phyloP scores from a whole-genome alignment of 2,329 filamentous ascomycete species.

The Gaeumannomyces tritici region DNA sequence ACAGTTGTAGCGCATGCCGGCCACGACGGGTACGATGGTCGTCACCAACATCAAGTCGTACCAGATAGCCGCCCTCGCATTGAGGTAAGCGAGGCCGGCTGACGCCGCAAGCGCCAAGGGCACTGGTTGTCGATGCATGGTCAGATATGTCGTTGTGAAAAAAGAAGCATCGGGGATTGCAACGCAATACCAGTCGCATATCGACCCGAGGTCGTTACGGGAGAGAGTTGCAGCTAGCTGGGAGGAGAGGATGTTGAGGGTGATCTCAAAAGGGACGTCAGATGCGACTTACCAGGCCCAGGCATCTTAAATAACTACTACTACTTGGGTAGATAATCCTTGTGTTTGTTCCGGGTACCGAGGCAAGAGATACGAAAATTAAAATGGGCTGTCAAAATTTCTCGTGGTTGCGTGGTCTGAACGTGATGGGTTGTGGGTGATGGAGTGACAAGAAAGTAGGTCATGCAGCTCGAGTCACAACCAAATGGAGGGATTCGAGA shows the following conservation, averaged over 20 bases:
- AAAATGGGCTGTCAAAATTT: background rate
- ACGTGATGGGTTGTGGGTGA: background rate
- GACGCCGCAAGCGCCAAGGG: constrained; percentile 46
- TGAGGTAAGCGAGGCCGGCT: constrained; percentile 66
- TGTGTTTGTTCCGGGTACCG: background rate
- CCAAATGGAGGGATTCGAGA: too few species aligned
- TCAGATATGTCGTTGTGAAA: background rate
- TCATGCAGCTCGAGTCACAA: background rate
- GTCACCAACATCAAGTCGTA: constrained; percentile 57
- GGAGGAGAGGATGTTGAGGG: background rate
- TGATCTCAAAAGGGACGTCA: background rate
- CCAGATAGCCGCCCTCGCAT: constrained; percentile 57
- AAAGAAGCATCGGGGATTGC: background rate
- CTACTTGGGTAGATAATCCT: background rate
- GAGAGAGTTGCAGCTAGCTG: background rate
- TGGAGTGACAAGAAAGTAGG: background rate
- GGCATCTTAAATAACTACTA: background rate
- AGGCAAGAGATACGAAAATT: background rate
- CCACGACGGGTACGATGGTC: constrained; percentile 35
- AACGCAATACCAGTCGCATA: background rate
- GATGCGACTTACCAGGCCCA: background rate
- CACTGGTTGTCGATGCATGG: constrained; percentile 23
- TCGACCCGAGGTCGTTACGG: background rate
- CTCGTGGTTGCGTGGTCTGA: background rate
- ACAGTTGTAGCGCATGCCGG: constrained; percentile 36